phyloP scores from a whole-genome alignment of 2,329 filamentous ascomycete genomes.

The Alternaria incomplexa region DNA sequence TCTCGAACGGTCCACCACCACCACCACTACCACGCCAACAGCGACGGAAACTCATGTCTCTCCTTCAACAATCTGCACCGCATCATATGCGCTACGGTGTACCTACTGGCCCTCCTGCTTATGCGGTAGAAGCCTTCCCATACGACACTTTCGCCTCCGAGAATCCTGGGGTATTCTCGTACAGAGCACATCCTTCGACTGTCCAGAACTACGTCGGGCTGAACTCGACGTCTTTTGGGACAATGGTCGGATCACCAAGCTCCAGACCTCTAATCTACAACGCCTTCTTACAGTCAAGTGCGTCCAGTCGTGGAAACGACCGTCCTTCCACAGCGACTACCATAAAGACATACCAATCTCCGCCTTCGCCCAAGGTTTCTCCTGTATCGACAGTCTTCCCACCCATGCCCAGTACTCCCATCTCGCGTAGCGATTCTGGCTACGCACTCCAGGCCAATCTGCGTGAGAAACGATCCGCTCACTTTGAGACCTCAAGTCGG shows the following conservation, averaged over 20 bases:
- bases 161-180: conserved; percentile 78
- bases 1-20: conserved; percentile 79
- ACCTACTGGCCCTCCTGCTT: conserved; percentile 84
- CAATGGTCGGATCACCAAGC: conserved; percentile 60
- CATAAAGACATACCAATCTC: conserved; percentile 53
- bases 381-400: conserved; percentile 81
- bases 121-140: conserved; percentile 91
- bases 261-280: conserved; percentile 80
- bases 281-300: conserved; percentile 81
- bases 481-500: conserved; percentile 82
- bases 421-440: conserved; percentile 90
- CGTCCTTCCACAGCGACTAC: conserved; percentile 65
- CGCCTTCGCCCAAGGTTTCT: conserved; percentile 68
- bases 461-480: conserved; percentile 90
- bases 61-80: conserved; percentile 88
- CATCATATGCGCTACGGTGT: conserved; percentile 89
- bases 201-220: conserved; percentile 87
- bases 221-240: conserved; percentile 86
- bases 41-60: conserved; percentile 83
- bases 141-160: conserved; percentile 90
- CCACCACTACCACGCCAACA: conserved; percentile 83
- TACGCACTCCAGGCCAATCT: conserved; percentile 85
- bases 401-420: conserved; percentile 74
- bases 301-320: conserved; percentile 67
- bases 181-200: conserved; percentile 71